Percentiles rank a stretch among this genome's conserved stretches.
These are phyloP conservation scores for Kalanchoe fedtschenkoi DNA, from an alignment of 164 flowering plant species.

Conservation along the genomic window DNA sequence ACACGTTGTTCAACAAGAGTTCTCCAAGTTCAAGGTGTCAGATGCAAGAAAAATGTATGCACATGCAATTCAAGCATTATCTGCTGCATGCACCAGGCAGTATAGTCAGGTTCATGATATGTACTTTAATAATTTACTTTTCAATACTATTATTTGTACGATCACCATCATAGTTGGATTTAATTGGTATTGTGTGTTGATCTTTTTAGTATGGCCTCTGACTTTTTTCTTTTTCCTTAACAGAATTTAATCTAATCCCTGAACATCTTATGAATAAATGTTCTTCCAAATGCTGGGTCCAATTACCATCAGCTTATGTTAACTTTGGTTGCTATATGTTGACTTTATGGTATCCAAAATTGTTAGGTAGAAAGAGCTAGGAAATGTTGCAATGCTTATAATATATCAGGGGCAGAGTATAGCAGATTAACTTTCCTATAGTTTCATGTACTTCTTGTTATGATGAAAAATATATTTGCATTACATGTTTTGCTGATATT, in stretches of 20 bases:
- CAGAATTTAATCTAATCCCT: background rate
- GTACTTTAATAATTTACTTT: background rate
- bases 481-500: background rate
- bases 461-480: background rate
- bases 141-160: background rate
- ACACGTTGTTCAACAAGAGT: conserved; percentile 69
- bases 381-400: background rate
- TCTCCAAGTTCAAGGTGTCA: conserved; percentile 83
- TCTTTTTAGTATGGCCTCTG: background rate
- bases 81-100: conserved; percentile 69
- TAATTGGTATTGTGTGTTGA: background rate
- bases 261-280: background rate
- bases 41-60: conserved; percentile 70
- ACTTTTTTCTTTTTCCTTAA: background rate
- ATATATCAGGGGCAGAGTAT: background rate
- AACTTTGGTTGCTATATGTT: background rate
- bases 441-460: background rate
- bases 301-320: background rate
- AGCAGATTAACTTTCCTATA: background rate
- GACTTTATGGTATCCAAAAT: too few relatives aligned
- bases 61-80: conserved; percentile 79
- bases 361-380: background rate
- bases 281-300: background rate
- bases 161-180: background rate
- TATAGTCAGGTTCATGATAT: conserved; percentile 87